Evolutionary conservation across 2,329 filamentous ascomycete species (phyloP), one percentile per base, ranked within the genome.

Genomic region (Periconia sp.): DNA sequence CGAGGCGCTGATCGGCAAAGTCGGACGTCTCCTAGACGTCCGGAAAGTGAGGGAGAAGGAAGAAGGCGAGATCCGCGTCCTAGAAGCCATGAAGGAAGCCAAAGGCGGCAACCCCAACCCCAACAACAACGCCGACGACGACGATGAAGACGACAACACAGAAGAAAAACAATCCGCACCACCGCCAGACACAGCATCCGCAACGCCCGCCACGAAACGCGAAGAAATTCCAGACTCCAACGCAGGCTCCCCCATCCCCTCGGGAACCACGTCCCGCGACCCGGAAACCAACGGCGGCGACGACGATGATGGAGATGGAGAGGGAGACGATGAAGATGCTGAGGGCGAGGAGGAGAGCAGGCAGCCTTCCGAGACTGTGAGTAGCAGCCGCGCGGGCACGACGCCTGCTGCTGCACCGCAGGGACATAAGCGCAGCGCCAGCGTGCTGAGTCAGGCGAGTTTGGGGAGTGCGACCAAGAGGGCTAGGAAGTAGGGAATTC

Each of bases 361-460:
- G 50, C 65, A 70, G 50, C 60, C 62, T 33, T 68, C 63, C 51
- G 58, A 60, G 48, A n/a, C 42, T 6, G 50, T 49, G 9, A 43
- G 54, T 0, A 62, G 56, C 42, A 59, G 53, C 20, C 58, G 65
- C 47, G 58, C 59, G 14, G 60, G 65, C 11, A 58, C 47, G 20
- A 44, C 18, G 2, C n/a, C 41, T 10, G 44, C 30, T 2, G 23
- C 52, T 35, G 15, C 52, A 48, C 11, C 57, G 14, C 53, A 54
- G 13, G 68, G 69, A 0, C 87, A 89, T 59, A 95, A 95, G 77
- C 83, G 91, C 54, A 94, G 91, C 69, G 90, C 90, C 1, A 95
- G 91, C 71, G 90, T 92, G 31, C 72, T 95, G 49, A 93, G 90
- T 70, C 78, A 80, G 49, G 63, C 57, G 40, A 75, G 72, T 54